A percentile compares a stretch with the other conserved stretches of the same genome.
These are phyloP conservation scores for Alternaria triticimaculans DNA, from an alignment of 2,329 filamentous ascomycete species.

Conservation along the genomic window DNA sequence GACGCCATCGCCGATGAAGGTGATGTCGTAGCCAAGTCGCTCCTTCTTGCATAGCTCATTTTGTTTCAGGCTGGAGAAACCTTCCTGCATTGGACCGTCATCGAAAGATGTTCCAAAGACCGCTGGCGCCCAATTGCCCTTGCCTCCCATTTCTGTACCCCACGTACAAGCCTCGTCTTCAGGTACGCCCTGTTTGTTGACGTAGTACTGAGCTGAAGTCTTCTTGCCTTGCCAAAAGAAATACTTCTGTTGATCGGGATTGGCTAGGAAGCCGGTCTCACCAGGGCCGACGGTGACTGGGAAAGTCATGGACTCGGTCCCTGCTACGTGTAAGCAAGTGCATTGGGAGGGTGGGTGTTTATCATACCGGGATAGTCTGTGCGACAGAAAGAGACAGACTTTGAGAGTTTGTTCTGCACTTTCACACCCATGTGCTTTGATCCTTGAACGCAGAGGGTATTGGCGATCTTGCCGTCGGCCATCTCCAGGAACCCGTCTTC, in stretches of 20 bases:
- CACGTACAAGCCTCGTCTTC: conserved; percentile 77
- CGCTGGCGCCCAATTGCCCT: conserved; percentile 86
- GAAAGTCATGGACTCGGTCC: conserved; percentile 84
- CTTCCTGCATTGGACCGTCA: conserved; percentile 55
- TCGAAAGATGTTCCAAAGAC: conserved; percentile 82
- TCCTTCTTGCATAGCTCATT: conserved; percentile 76
- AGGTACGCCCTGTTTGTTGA: conserved; percentile 79
- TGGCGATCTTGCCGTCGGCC: conserved; percentile 57
- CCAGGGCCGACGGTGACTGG: conserved; percentile 71
- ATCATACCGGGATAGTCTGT: conserved; percentile 87
- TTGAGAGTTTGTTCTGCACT: conserved; percentile 75
- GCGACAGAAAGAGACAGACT: conserved; percentile 79
- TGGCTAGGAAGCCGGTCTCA: conserved; percentile 69
- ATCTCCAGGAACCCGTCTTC: conserved; percentile 80
- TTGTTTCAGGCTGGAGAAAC: conserved; percentile 82
- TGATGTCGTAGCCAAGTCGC: conserved; percentile 78
- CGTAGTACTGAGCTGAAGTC: conserved; percentile 95
- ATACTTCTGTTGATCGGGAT: conserved; percentile 74
- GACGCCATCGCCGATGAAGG: conserved; percentile 71
- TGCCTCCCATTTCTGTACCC: conserved; percentile 64
- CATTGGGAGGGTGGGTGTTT: too few relatives aligned
- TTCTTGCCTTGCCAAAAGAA: conserved; percentile 76
- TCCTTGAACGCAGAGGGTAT: conserved; percentile 77
- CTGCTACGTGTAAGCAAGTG: conserved; percentile 40
- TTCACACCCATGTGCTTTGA: conserved; percentile 68